Evolutionary conservation across 805 yeast species (phyloP), one percentile per base, ranked within the genome.

Genomic region (Candida suzukii): DNA sequence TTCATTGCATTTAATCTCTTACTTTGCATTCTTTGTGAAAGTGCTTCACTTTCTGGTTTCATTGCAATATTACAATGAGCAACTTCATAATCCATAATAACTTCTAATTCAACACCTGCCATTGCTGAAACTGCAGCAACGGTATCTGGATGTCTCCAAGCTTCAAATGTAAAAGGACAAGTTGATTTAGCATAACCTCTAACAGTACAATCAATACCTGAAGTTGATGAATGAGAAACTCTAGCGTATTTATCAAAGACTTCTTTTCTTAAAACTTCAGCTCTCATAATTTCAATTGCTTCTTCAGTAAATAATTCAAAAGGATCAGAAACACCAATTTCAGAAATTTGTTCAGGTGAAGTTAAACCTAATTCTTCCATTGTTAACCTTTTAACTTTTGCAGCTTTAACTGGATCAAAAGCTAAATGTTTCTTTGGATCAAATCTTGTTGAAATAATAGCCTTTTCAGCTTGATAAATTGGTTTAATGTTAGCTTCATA

Each of bases 231-330:
- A 46, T 57, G 58, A 19, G 65, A 60, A 38, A 56, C 49, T 43
- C 80, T 61, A 22, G 73, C 77, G 54, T 67, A 67, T 40, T 66
- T 60, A 44, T 61, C 41, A 43, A 75, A 71, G 7, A 64, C 56
- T 37, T 74, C 76, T 45, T 70, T 70, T 34, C 63, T 55, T 51
- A 76, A 64, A 32, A 74, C 53, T 52, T 78, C 83, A 46, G 70
- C 69, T 57, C 73, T 71, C 82, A 78, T 76, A 37, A 78, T 69
- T 32, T 68, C 70, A 41, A 75, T 62, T 2, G 83, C 82, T 49
- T 77, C 82, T 25, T 74, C 73, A 1, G 80, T 75, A 58, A 78
- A 78, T 36, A 78, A 61, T 4, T 80, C 80, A 56, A 78, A 78
- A 1, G 83, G 80, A 41, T 72, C 78, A 41, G 73, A 64, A 19